Evolutionary conservation across 2,329 filamentous ascomycete species (phyloP), one percentile per base, ranked within the genome.

Genomic region (Orbilia blumenaviensis): DNA sequence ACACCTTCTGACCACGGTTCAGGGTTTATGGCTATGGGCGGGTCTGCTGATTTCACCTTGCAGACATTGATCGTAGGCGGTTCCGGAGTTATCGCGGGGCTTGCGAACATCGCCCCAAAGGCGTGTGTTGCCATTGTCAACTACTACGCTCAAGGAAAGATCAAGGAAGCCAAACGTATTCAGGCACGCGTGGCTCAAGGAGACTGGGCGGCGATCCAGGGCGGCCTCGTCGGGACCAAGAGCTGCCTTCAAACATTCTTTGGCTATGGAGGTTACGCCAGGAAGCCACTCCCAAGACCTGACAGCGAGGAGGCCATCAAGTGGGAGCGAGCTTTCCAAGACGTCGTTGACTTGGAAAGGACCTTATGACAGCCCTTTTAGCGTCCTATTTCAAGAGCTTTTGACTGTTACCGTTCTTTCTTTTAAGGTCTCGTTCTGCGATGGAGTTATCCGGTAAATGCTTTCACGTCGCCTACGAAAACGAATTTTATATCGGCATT

Each of bases 161-260:
- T 86, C 67, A 89, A 91, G 38, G 91, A 96, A 84, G 91, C 92
- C 5, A 87, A 90, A 79, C 88, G 87, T 78, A 84, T 94, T 81
- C 93, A 96, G 82, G 91, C 91, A 83, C 83, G 90, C n/a, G 87
- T 96, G 77, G 90, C 90, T 80, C 89, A 89, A 81, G 90, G 90
- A 32, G 92, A 96, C 83, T 96, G 92, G 92, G 89, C 90, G 46
- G 85, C 94, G 66, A 95, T 92, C 77, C 93, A 93, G 84, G 86
- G 90, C 0, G 91, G 91, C 50, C 93, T 95, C 80, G 90, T 92
- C 0, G 92, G 92, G n/a, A 95, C 93, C 21, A 96, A 96, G 86
- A 88, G 88, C 79, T 92, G 91, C 9, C 89, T 96, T 80, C 89
- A 95, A 85, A 88, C 85, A 79, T 93, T 93, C 83, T 93, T 89